A percentile compares a stretch with the other conserved stretches of the same genome.
Conservation (phyloP, 148 eudicot genomes). For the Persicaria maculosa region DNA sequence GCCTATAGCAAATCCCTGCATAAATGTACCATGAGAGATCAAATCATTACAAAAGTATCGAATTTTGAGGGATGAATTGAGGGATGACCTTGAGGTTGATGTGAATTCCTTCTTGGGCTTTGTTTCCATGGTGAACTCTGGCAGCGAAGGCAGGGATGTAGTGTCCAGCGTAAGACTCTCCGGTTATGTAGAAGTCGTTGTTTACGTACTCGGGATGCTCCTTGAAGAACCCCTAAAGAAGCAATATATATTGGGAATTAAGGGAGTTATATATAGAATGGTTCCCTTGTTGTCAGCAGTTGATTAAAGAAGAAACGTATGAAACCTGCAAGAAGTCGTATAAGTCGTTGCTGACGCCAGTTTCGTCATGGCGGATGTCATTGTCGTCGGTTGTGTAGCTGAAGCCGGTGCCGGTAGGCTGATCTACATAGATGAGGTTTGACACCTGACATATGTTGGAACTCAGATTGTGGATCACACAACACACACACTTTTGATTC, state of each 20-base stretch:
- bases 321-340: constrained; percentile 81
- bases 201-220: constrained; percentile 59
- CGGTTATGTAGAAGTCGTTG: constrained; percentile 75
- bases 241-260: neutral
- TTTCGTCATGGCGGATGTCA: constrained; percentile 53
- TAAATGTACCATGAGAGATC: neutral
- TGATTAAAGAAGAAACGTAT: neutral
- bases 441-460: neutral
- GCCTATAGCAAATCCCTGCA: constrained; percentile 75
- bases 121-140: constrained; percentile 73
- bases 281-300: too few species aligned
- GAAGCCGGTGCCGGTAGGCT: constrained; percentile 14
- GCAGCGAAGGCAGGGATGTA: constrained; percentile 88
- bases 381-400: constrained; percentile 26
- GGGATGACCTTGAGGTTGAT: constrained; percentile 60
- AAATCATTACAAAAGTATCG: neutral
- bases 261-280: too few species aligned
- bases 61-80: neutral
- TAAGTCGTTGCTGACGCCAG: constrained; percentile 57
- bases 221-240: constrained; percentile 55
- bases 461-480: too few species aligned
- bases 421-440: constrained; percentile 14
- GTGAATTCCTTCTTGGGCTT: constrained; percentile 55
- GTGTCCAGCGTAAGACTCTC: constrained; percentile 92
- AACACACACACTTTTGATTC: too few species aligned